phyloP scores from a whole-genome alignment of 2,329 filamentous ascomycete genomes.

The Colletotrichum acutatum region DNA sequence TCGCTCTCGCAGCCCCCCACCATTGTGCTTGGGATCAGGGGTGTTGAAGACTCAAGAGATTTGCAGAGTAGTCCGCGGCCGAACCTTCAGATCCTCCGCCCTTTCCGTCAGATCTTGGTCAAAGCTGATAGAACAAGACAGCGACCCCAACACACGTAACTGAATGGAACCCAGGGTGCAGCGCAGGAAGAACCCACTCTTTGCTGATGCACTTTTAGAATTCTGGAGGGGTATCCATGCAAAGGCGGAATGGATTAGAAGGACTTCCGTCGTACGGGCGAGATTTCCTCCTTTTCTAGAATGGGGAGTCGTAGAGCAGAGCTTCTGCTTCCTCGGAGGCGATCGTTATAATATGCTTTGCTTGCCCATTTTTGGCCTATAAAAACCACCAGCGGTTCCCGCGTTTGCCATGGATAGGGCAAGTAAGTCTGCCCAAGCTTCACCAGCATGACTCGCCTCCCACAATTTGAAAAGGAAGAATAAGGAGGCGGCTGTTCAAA shows the following conservation, averaged over 20 bases:
- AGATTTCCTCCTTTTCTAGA: neutral
- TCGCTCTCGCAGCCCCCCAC: neutral
- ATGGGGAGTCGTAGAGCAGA: neutral
- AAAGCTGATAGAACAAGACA: neutral
- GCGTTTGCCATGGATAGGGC: neutral
- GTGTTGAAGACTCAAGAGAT: neutral
- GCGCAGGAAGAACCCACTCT: neutral
- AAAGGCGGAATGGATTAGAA: neutral
- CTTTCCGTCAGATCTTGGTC: neutral
- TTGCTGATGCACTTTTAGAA: neutral
- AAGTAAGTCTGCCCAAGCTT: neutral
- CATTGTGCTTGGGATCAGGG: neutral
- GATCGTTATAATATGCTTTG: neutral
- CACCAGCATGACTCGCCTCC: neutral
- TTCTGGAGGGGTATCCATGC: neutral
- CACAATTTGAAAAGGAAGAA: neutral
- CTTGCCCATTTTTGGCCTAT: neutral
- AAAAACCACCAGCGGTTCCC: neutral
- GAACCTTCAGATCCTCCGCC: neutral
- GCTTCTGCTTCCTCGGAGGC: neutral
- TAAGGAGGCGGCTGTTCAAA: neutral
- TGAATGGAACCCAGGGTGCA: neutral
- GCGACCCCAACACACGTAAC: neutral
- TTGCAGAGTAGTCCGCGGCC: neutral
- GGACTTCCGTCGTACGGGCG: neutral